These are phyloP conservation scores for Tricharina praecox DNA, from an alignment of 495 filamentous ascomycete species.

Conservation along the genomic window DNA sequence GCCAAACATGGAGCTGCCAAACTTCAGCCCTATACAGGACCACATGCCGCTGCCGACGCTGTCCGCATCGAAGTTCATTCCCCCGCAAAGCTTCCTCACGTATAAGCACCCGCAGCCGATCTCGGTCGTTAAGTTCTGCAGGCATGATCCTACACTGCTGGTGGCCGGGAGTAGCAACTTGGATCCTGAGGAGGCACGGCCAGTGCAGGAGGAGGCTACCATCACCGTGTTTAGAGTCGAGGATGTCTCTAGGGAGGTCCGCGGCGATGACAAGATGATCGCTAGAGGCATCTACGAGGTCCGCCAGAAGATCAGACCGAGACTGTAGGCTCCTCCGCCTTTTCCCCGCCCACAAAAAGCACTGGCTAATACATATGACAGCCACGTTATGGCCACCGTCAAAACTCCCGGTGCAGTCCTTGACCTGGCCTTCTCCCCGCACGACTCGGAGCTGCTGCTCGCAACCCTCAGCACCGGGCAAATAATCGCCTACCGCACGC, in stretches of 20 bases:
- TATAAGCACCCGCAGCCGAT: background rate
- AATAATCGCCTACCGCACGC: conserved; percentile 1
- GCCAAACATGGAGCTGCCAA: conserved; percentile 6
- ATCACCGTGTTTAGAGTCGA: conserved; percentile 1
- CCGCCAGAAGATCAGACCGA: conserved; percentile 5
- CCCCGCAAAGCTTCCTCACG: conserved; percentile 7
- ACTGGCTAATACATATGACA: background rate
- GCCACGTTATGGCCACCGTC: conserved; percentile 4
- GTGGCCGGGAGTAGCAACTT: background rate
- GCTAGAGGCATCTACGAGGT: conserved; percentile 4
- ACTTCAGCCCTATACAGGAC: conserved; percentile 8
- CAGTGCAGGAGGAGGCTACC: background rate
- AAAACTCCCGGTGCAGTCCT: background rate
- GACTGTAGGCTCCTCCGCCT: conserved; percentile 1
- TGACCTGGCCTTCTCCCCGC: conserved; percentile 2
- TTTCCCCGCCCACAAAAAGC: background rate
- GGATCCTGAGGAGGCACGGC: background rate
- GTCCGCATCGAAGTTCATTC: conserved; percentile 2
- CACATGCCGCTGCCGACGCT: conserved; percentile 8
- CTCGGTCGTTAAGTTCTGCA: conserved; percentile 1
- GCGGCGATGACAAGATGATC: conserved; percentile 6
- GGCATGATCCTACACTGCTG: conserved; percentile 1
- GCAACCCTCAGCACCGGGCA: conserved; percentile 1
- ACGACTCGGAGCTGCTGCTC: background rate
- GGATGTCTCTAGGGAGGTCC: conserved; percentile 7